phyloP scores from a whole-genome alignment of 257 asterid species.

The Petunia axillaris region DNA sequence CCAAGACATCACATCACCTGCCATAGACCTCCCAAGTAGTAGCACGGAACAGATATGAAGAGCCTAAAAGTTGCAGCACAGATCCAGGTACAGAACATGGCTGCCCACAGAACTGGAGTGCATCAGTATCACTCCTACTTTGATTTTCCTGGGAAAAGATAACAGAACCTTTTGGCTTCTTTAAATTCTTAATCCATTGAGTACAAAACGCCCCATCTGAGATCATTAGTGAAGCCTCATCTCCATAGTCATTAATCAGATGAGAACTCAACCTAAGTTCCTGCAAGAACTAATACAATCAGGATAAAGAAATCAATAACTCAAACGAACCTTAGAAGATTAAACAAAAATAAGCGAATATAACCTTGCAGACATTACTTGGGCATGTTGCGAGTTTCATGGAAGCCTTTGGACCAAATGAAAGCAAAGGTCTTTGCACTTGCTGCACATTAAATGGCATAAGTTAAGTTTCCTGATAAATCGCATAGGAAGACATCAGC shows the following conservation, averaged over 20 bases:
- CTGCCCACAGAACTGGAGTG: slow-evolving; percentile 68
- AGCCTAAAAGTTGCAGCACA: slow-evolving; percentile 81
- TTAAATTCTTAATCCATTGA: slow-evolving; percentile 72
- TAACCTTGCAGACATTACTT: slow-evolving; percentile 84
- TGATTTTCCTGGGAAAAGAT: slow-evolving; percentile 69
- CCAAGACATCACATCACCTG: slow-evolving; percentile 56
- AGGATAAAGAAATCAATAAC: slow-evolving; percentile 29
- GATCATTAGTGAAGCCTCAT: slow-evolving; percentile 66
- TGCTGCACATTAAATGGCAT: slow-evolving; percentile 60
- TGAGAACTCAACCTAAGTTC: slow-evolving; percentile 78
- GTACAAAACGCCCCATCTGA: slow-evolving; percentile 85
- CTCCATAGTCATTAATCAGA: slow-evolving; percentile 73
- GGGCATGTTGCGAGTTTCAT: slow-evolving; percentile 79
- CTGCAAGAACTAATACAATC: slow-evolving; percentile 47
- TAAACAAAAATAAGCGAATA: slow-evolving; percentile 27
- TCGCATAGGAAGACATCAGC: neutral
- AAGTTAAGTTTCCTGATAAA: slow-evolving; percentile 28
- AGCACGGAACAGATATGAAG: slow-evolving; percentile 88
- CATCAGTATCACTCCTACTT: slow-evolving; percentile 37
- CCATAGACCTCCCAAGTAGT: slow-evolving; percentile 97
- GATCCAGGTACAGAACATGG: slow-evolving; percentile 84
- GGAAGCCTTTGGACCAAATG: slow-evolving; percentile 94
- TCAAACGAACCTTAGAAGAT: slow-evolving; percentile 22
- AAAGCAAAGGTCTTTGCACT: slow-evolving; percentile 87
- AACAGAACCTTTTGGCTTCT: slow-evolving; percentile 61